Conservation (phyloP, 2,329 filamentous ascomycete species). For the Endoconidiophora laricicola region DNA sequence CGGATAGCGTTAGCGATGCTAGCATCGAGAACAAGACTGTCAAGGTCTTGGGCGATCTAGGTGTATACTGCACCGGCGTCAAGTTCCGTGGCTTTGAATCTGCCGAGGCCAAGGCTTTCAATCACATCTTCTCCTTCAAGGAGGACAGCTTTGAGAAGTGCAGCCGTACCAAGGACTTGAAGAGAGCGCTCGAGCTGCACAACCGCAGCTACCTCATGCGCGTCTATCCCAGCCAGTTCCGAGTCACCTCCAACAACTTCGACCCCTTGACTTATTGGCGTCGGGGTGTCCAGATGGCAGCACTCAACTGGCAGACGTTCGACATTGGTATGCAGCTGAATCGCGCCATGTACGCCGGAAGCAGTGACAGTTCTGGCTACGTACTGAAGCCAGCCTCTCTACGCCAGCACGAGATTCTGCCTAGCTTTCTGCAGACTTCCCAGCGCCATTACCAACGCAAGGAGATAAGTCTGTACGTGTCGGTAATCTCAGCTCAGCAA, state of each 20-base stretch:
- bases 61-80: constrained; percentile 56
- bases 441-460: constrained; percentile 54
- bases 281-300: constrained; percentile 91
- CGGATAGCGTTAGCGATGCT: constrained; percentile 38
- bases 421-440: constrained; percentile 30
- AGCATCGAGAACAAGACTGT: constrained; percentile 68
- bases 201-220: constrained; percentile 87
- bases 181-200: constrained; percentile 67
- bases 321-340: constrained; percentile 93
- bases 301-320: constrained; percentile 96
- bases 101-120: constrained; percentile 67
- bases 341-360: constrained; percentile 90
- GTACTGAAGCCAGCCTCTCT: constrained; percentile 83
- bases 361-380: constrained; percentile 74
- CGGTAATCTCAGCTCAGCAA: constrained; percentile 87
- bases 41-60: constrained; percentile 66
- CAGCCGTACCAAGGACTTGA: constrained; percentile 58
- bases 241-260: constrained; percentile 82
- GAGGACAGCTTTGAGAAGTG: constrained; percentile 76
- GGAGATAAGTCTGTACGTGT: constrained; percentile 67
- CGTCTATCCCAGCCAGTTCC: constrained; percentile 73
- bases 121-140: constrained; percentile 91
- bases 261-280: constrained; percentile 90
- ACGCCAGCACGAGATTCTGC: constrained; percentile 48
- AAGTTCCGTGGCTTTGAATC: constrained; percentile 72